Percentiles rank a stretch among this genome's conserved stretches.
Evolutionary conservation across 2,329 filamentous ascomycete species (phyloP).

Genomic region (Aspergillus felis): DNA sequence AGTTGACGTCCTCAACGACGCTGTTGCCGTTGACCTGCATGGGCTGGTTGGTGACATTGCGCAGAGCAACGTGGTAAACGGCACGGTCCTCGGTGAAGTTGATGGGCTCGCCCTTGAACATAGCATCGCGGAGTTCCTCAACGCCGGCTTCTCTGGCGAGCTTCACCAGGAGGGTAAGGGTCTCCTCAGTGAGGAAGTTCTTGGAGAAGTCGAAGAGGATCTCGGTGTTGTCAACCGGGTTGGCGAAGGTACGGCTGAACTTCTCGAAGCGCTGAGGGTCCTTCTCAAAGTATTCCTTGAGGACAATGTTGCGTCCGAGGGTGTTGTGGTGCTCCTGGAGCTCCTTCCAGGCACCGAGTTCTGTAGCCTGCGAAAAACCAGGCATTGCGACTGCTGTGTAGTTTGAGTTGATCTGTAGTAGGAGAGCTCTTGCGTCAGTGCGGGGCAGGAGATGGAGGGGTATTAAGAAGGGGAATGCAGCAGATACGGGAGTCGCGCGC

Average conservation of each 20-base stretch:
- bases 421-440: constrained; percentile 20
- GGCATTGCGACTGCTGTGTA: constrained; percentile 28
- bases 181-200: constrained; percentile 96
- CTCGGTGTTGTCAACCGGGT: constrained; percentile 72
- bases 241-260: constrained; percentile 81
- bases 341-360: constrained; percentile 80
- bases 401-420: constrained; percentile 6
- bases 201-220: constrained; percentile 99
- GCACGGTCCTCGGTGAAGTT: constrained; percentile 98
- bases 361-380: constrained; percentile 67
- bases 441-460: constrained; percentile 16
- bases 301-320: constrained; percentile 81
- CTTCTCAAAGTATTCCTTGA: constrained; percentile 88
- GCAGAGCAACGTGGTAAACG: constrained; percentile 90
- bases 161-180: constrained; percentile 77
- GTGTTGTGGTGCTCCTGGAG: constrained; percentile 87
- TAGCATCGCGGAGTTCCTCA: constrained; percentile 90
- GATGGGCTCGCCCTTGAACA: constrained; percentile 98
- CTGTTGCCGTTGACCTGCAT: constrained; percentile 85
- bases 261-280: constrained; percentile 86
- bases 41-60: constrained; percentile 79
- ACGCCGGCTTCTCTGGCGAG: constrained; percentile 87
- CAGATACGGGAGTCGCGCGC: not conserved
- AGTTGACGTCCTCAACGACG: constrained; percentile 89
- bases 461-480: not conserved